A percentile compares a stretch with the other conserved stretches of the same genome.
Evolutionary conservation across 768 basidiomycete species (phyloP).

Genomic region (Rhizopogon vulgaris): DNA sequence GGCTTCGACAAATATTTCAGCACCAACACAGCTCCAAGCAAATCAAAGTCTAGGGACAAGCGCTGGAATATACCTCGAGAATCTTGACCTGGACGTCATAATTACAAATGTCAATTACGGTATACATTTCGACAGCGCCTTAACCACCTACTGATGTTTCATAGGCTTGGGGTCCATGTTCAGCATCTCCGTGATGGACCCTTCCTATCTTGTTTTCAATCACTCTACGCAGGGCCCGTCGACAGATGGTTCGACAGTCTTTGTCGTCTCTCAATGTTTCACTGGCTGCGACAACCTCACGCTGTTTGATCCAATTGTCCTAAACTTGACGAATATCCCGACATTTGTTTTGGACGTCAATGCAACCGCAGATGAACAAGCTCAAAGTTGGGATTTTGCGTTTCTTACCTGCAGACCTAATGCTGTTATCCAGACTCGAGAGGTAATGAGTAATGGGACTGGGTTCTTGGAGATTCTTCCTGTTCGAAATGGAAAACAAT

Average conservation of each 20-base stretch:
- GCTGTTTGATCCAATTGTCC: background rate
- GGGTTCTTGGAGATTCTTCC: slow-evolving; percentile 16
- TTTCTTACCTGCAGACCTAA: slow-evolving; percentile 18
- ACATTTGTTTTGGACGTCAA: slow-evolving; percentile 8
- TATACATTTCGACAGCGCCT: slow-evolving; percentile 3
- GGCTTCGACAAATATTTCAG: slow-evolving; percentile 20
- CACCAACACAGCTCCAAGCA: slow-evolving; percentile 5
- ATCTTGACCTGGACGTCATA: slow-evolving; percentile 15
- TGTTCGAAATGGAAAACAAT: slow-evolving; percentile 1
- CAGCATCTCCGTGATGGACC: slow-evolving; percentile 2
- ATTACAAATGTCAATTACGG: background rate
- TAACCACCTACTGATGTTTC: background rate
- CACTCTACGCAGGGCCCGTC: slow-evolving; percentile 13
- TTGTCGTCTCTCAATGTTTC: slow-evolving; percentile 15
- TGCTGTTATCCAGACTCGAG: slow-evolving; percentile 20
- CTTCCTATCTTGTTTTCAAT: slow-evolving; percentile 10
- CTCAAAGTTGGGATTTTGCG: slow-evolving; percentile 16
- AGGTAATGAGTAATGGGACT: slow-evolving; percentile 15
- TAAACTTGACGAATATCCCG: slow-evolving; percentile 11
- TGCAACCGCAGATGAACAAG: background rate
- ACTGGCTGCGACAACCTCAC: slow-evolving; percentile 13
- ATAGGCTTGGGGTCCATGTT: background rate
- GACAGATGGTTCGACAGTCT: slow-evolving; percentile 19
- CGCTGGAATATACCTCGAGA: slow-evolving; percentile 10
- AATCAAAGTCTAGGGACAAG: slow-evolving; percentile 2